These are phyloP conservation scores for Phaeotremella fagi DNA, from an alignment of 768 basidiomycete genomes.

Conservation along the genomic window DNA sequence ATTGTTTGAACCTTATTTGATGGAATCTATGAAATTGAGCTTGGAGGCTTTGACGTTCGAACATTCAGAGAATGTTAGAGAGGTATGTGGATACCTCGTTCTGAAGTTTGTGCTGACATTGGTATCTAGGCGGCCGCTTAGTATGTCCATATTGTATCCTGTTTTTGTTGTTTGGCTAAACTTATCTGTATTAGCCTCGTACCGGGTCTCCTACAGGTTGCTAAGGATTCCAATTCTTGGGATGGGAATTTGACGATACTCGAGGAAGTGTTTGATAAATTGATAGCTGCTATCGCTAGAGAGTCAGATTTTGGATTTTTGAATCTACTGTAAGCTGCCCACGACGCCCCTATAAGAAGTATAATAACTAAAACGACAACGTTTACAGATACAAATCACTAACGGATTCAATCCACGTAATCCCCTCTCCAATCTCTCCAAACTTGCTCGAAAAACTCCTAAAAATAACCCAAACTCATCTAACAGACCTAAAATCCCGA, in stretches of 20 bases:
- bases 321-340: constrained; percentile 15
- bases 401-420: constrained; percentile 26
- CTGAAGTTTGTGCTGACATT: background rate
- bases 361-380: background rate
- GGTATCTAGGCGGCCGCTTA: constrained; percentile 11
- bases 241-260: constrained; percentile 7
- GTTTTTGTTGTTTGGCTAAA: background rate
- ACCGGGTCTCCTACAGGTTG: constrained; percentile 29
- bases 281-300: constrained; percentile 20
- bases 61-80: constrained; percentile 19
- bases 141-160: constrained; percentile 2
- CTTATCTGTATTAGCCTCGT: constrained; percentile 15
- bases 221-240: constrained; percentile 19
- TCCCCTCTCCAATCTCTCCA: constrained; percentile 10
- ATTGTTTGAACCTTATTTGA: constrained; percentile 24
- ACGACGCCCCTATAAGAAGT: background rate
- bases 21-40: constrained; percentile 15
- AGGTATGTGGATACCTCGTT: constrained; percentile 14
- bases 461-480: constrained; percentile 7
- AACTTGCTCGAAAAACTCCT: constrained; percentile 8
- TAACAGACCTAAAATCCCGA: constrained; percentile 8
- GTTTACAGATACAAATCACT: constrained; percentile 28
- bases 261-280: constrained; percentile 13
- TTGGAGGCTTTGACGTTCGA: constrained; percentile 20
- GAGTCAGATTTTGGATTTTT: constrained; percentile 20